Conservation (phyloP, 495 filamentous ascomycete genomes). For the Cryomyces minteri region DNA sequence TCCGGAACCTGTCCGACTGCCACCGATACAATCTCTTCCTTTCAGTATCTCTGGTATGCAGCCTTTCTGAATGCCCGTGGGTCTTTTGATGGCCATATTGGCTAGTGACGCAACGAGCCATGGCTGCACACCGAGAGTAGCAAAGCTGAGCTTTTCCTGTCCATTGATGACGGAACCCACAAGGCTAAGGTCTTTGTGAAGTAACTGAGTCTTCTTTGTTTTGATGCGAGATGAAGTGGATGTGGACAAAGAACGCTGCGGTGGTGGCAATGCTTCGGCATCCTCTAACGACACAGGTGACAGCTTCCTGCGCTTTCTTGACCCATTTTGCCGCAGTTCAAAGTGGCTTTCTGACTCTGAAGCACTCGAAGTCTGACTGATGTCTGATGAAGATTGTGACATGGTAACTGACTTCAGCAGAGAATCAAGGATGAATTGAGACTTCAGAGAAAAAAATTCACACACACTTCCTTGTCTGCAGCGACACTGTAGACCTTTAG, state of each 20-base stretch:
- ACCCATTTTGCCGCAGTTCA: not conserved
- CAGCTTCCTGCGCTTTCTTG: constrained; percentile 8
- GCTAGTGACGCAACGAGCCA: constrained; percentile 79
- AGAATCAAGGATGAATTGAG: too few relatives aligned
- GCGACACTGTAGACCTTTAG: too few relatives aligned
- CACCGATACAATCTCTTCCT: constrained; percentile 85
- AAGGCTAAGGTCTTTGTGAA: not conserved
- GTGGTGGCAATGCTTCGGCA: not conserved
- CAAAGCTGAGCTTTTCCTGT: constrained; percentile 45
- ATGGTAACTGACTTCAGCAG: not conserved
- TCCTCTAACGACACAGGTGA: constrained; percentile 1
- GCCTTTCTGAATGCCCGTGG: constrained; percentile 79
- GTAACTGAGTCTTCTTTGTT: constrained; percentile 4
- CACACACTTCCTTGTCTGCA: too few relatives aligned
- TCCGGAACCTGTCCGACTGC: constrained; percentile 88
- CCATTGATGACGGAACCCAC: not conserved
- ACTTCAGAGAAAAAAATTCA: too few relatives aligned
- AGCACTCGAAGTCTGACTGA: not conserved
- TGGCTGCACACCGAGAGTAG: constrained; percentile 52
- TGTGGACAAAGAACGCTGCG: not conserved
- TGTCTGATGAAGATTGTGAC: not conserved
- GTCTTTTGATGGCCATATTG: constrained; percentile 73
- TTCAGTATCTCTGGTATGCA: constrained; percentile 83
- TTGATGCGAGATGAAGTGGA: constrained; percentile 3
- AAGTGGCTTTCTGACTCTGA: too few relatives aligned